A percentile compares a stretch with the other conserved stretches of the same genome.
phyloP scores from a whole-genome alignment of 2,329 filamentous ascomycete genomes.

The Botrytis cinerea region DNA sequence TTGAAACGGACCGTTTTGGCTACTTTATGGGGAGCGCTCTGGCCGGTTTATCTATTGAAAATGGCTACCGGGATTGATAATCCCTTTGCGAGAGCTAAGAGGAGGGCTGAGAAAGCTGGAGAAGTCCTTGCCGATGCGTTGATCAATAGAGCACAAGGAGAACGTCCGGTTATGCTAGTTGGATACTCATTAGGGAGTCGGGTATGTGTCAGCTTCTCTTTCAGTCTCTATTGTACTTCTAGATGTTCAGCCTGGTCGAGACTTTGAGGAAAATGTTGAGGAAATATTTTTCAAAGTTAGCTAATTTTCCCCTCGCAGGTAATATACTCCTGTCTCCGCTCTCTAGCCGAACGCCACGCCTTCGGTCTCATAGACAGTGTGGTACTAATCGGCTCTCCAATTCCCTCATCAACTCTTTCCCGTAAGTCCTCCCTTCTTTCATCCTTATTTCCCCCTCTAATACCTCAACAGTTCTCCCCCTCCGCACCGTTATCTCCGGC shows the following conservation, averaged over 20 bases:
- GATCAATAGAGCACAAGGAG: slow-evolving; percentile 45
- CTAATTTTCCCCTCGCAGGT: slow-evolving; percentile 51
- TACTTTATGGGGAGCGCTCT: slow-evolving; percentile 50
- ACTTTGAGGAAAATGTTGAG: not conserved
- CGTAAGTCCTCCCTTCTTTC: slow-evolving; percentile 71
- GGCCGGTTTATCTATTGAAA: slow-evolving; percentile 53
- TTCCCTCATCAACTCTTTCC: slow-evolving; percentile 55
- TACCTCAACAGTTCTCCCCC: slow-evolving; percentile 70
- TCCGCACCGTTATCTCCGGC: slow-evolving; percentile 78
- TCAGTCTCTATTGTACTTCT: slow-evolving; percentile 47
- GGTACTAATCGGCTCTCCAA: slow-evolving; percentile 79
- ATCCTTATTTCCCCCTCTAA: slow-evolving; percentile 72
- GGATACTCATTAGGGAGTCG: not conserved
- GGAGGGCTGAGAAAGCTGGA: slow-evolving; percentile 61
- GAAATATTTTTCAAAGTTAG: not conserved
- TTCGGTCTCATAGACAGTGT: slow-evolving; percentile 68
- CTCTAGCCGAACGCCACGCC: slow-evolving; percentile 59
- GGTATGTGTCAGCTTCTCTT: not conserved
- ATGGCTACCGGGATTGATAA: slow-evolving; percentile 59
- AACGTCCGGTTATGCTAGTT: not conserved
- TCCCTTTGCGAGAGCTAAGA: slow-evolving; percentile 61
- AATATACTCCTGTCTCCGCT: slow-evolving; percentile 63
- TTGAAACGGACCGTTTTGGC: slow-evolving; percentile 55
- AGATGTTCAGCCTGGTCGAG: not conserved
- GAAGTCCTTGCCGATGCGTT: slow-evolving; percentile 64